Percentiles rank a stretch among this genome's conserved stretches.
phyloP scores from a whole-genome alignment of 2,329 filamentous ascomycete species.

The Stemphylium vesicarium region DNA sequence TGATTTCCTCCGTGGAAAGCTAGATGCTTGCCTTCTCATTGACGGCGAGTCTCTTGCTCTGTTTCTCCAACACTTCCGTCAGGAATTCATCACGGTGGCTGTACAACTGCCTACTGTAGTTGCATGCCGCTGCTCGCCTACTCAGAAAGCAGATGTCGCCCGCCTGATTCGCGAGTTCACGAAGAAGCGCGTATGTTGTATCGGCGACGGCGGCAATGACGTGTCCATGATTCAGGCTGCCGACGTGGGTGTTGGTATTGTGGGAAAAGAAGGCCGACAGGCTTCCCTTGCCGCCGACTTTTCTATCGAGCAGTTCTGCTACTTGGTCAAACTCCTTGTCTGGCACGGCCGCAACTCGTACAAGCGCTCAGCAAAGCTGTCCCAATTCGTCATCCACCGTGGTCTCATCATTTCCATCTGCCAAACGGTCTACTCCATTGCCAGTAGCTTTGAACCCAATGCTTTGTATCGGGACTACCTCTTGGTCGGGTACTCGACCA shows the following conservation, averaged over 20 bases:
- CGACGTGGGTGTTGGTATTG: constrained; percentile 96
- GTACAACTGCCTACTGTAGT: constrained; percentile 90
- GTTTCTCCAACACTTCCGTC: constrained; percentile 80
- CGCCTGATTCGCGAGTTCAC: constrained; percentile 88
- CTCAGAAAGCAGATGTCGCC: constrained; percentile 94
- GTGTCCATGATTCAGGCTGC: constrained; percentile 99
- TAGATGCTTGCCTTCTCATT: constrained; percentile 86
- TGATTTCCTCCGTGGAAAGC: constrained; percentile 84
- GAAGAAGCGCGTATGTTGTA: constrained; percentile 94
- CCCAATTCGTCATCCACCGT: constrained; percentile 97
- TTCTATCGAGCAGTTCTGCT: constrained; percentile 92
- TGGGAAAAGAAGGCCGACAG: constrained; percentile 96
- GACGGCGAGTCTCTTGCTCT: constrained; percentile 89
- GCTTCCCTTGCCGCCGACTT: constrained; percentile 96
- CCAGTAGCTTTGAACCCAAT: constrained; percentile 88
- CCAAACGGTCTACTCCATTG: constrained; percentile 97
- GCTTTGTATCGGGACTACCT: constrained; percentile 95
- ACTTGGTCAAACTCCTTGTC: constrained; percentile 94
- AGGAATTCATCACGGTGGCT: constrained; percentile 86
- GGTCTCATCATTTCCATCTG: constrained; percentile 94
- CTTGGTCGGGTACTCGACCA: constrained; percentile 92
- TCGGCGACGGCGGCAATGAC: constrained; percentile 97
- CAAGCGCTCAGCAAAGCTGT: constrained; percentile 92
- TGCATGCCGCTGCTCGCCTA: constrained; percentile 94
- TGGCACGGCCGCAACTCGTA: constrained; percentile 99